phyloP scores from a whole-genome alignment of 192 early-diverging fungal genomes.

The Coemansia sp. region DNA sequence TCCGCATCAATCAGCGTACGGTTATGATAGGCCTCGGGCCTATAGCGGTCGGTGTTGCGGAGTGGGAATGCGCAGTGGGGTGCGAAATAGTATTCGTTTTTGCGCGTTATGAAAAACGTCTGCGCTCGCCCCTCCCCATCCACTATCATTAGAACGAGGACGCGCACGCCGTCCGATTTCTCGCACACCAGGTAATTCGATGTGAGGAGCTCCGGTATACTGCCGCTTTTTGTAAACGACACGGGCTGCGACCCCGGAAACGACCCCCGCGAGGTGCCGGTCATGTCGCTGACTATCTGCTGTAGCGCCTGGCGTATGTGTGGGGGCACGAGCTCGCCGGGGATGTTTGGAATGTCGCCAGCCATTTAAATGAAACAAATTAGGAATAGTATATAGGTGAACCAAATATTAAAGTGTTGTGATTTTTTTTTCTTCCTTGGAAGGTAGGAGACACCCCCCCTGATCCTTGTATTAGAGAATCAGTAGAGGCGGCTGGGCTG shows the following conservation, averaged over 20 bases:
- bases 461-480: no score
- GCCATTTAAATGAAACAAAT: slow-evolving; percentile 2
- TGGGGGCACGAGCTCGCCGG: slow-evolving; percentile 8
- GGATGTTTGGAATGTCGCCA: slow-evolving; percentile 22
- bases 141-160: slow-evolving; percentile 50
- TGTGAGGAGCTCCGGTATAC: slow-evolving; percentile 10
- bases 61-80: slow-evolving; percentile 60
- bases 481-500: no score
- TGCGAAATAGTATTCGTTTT: slow-evolving; percentile 76
- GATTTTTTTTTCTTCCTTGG: neutral
- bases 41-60: slow-evolving; percentile 27
- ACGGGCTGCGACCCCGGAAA: slow-evolving; percentile 49
- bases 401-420: neutral
- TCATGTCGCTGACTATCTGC: slow-evolving; percentile 1
- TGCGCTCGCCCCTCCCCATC: neutral
- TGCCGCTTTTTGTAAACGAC: slow-evolving; percentile 22
- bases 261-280: neutral
- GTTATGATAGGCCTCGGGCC: slow-evolving; percentile 54
- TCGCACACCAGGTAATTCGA: slow-evolving; percentile 74
- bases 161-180: slow-evolving; percentile 80
- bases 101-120: slow-evolving; percentile 57
- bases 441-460: no score
- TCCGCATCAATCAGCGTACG: slow-evolving; percentile 91
- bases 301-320: slow-evolving; percentile 12
- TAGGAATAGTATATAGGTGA: neutral